These are phyloP conservation scores for Wickerhamomyces ciferrii DNA, from an alignment of 805 yeast species.

Conservation along the genomic window DNA sequence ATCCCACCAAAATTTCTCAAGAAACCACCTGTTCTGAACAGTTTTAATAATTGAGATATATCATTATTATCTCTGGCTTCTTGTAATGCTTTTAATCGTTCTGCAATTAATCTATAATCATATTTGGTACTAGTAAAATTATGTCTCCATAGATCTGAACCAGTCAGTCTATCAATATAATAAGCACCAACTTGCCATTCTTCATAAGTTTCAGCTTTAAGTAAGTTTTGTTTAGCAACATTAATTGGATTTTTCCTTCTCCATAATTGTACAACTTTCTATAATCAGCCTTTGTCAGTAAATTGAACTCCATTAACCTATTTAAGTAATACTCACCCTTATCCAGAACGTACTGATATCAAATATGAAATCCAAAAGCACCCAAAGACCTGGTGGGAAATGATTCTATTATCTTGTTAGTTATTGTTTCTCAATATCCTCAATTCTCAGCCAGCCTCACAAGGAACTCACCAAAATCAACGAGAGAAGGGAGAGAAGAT, in stretches of 20 bases:
- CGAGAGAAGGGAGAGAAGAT: conserved; percentile 11
- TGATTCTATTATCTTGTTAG: conserved; percentile 22
- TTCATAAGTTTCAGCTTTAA: conserved; percentile 49
- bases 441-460: neutral
- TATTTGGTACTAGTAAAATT: conserved; percentile 77
- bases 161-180: conserved; percentile 44
- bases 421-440: neutral
- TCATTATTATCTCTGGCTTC: conserved; percentile 56
- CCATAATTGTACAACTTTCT: conserved; percentile 18
- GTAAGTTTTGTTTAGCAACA: conserved; percentile 42
- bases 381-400: conserved; percentile 37
- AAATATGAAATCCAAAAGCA: conserved; percentile 30
- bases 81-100: conserved; percentile 57
- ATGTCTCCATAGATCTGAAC: conserved; percentile 67
- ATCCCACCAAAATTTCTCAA: conserved; percentile 91
- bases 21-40: conserved; percentile 72
- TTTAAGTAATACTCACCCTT: conserved; percentile 6
- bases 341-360: conserved; percentile 40
- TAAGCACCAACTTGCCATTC: conserved; percentile 64
- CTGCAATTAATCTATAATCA: conserved; percentile 78
- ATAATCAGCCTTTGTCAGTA: conserved; percentile 8
- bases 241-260: conserved; percentile 36
- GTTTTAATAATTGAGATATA: conserved; percentile 50
- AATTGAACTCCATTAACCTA: conserved; percentile 5
- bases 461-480: conserved; percentile 10